phyloP scores from a whole-genome alignment of 805 yeast species.

The Kuraishia molischiana region DNA sequence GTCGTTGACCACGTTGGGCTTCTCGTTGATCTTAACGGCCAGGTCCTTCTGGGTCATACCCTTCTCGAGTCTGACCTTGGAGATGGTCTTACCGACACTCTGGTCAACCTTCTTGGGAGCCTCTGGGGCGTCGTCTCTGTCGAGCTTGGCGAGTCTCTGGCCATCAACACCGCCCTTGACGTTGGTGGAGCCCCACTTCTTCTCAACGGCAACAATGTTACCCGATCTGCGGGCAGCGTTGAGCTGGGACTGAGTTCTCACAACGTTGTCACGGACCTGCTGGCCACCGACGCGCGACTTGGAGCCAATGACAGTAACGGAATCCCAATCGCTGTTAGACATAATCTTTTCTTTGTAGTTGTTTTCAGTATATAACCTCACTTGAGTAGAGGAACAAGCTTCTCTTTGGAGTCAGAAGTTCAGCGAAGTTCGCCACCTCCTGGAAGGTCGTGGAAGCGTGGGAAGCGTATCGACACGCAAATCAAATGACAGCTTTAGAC shows the following conservation, averaged over 20 bases:
- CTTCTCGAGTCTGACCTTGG: conserved; percentile 80
- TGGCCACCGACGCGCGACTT: conserved; percentile 82
- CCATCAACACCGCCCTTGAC: conserved; percentile 73
- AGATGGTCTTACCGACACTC: conserved; percentile 80
- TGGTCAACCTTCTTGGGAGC: conserved; percentile 83
- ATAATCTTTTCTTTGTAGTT: too few relatives aligned
- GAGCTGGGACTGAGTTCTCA: conserved; percentile 65
- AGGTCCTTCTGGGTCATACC: conserved; percentile 89
- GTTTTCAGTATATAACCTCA: too few relatives aligned
- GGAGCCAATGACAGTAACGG: conserved; percentile 80
- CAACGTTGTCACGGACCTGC: conserved; percentile 81
- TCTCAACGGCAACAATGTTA: conserved; percentile 80
- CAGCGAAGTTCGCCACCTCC: too few relatives aligned
- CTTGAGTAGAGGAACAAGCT: too few relatives aligned
- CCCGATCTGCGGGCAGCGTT: conserved; percentile 95
- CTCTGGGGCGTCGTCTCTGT: conserved; percentile 87
- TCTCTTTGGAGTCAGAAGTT: too few relatives aligned
- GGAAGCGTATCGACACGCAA: too few relatives aligned
- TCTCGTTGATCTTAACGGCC: conserved; percentile 92
- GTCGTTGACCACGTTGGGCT: conserved; percentile 90
- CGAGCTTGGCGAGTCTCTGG: conserved; percentile 88
- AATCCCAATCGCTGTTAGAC: conserved; percentile 72
- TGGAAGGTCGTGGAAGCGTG: too few relatives aligned
- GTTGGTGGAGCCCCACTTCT: conserved; percentile 74
- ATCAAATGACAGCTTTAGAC: too few relatives aligned